Evolutionary conservation across 768 basidiomycete genomes (phyloP).

Genomic region (Hericium coralloides): DNA sequence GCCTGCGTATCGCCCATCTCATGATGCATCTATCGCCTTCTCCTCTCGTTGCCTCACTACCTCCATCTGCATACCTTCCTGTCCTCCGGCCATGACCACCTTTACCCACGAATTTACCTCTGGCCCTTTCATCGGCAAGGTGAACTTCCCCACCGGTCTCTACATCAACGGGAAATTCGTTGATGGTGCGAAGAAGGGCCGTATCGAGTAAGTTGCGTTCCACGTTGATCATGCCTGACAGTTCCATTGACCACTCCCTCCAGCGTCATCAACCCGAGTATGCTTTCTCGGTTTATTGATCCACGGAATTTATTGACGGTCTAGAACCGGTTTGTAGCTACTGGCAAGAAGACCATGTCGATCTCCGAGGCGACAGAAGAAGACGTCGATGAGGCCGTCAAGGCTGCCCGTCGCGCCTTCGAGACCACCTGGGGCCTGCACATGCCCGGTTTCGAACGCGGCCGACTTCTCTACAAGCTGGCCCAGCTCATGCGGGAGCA

Average conservation of each 20-base stretch:
- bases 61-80: background rate
- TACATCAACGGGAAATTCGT: slow-evolving; percentile 4
- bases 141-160: slow-evolving; percentile 2
- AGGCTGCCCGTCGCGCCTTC: slow-evolving; percentile 53
- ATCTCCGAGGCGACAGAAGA: slow-evolving; percentile 51
- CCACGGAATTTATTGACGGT: too few species aligned
- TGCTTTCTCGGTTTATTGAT: background rate
- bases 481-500: slow-evolving; percentile 56
- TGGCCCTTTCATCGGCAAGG: background rate
- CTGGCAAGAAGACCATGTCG: slow-evolving; percentile 49
- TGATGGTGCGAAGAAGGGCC: background rate
- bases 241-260: background rate
- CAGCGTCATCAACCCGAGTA: slow-evolving; percentile 54
- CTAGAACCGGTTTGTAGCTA: slow-evolving; percentile 19
- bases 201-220: slow-evolving; percentile 1
- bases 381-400: slow-evolving; percentile 74
- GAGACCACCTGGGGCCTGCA: slow-evolving; percentile 66
- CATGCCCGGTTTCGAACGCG: slow-evolving; percentile 41
- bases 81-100: background rate
- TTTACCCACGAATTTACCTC: slow-evolving; percentile 1
- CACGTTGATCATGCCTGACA: background rate
- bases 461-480: slow-evolving; percentile 53
- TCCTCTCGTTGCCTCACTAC: background rate
- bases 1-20: too few species aligned
- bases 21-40: too few species aligned